A percentile compares a stretch with the other conserved stretches of the same genome.
These are phyloP conservation scores for Scheffersomyces coipomensis DNA, from an alignment of 805 yeast species.

Conservation along the genomic window DNA sequence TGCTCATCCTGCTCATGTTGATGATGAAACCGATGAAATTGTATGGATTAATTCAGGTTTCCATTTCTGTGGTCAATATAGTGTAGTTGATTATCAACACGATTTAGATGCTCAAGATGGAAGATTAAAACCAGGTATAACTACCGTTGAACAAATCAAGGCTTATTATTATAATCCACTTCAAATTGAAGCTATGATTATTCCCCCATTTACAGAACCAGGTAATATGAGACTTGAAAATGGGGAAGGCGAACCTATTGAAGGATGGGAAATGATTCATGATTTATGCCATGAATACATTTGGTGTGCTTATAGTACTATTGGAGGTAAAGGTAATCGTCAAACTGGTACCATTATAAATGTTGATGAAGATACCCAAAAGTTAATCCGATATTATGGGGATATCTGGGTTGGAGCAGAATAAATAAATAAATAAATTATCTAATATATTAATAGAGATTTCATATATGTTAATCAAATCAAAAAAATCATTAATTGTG, in stretches of 20 bases:
- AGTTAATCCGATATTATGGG: constrained; percentile 42
- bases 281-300: constrained; percentile 52
- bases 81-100: constrained; percentile 26
- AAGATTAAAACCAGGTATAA: constrained; percentile 18
- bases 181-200: constrained; percentile 42
- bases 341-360: constrained; percentile 45
- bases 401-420: constrained; percentile 51
- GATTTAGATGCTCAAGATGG: constrained; percentile 22
- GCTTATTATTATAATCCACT: constrained; percentile 28
- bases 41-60: constrained; percentile 45
- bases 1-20: constrained; percentile 42
- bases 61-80: constrained; percentile 31
- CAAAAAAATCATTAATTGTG: too few relatives aligned
- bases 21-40: constrained; percentile 45
- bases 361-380: constrained; percentile 27
- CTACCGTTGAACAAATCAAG: constrained; percentile 18
- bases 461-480: too few relatives aligned
- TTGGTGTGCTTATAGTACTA: constrained; percentile 60
- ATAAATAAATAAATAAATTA: too few relatives aligned
- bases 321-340: constrained; percentile 46
- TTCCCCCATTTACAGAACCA: constrained; percentile 48
- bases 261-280: constrained; percentile 51
- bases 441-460: too few relatives aligned
- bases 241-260: constrained; percentile 43
- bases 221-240: constrained; percentile 24